Evolutionary conservation across 768 basidiomycete species (phyloP), one percentile per base, ranked within the genome.

Genomic region (Kwoniella pini): DNA sequence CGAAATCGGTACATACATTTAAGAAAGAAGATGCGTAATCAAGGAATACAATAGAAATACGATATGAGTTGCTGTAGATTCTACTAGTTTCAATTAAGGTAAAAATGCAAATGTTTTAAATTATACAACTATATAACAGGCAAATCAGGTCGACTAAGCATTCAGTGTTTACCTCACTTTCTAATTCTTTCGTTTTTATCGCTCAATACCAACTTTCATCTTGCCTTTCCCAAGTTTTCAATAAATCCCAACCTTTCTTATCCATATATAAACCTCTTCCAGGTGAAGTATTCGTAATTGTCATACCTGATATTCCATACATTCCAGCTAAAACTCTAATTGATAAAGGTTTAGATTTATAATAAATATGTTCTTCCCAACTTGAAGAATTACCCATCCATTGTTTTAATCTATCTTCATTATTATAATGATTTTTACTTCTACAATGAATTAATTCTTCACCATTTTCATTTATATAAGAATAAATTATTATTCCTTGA

Each of bases 341-440:
- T 10, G 43, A 42, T 28, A 56, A 12, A 9, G 17, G 21, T 36
- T 9, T n/a, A 2, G 28, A 40, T 15, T 56, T 46, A 39, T 44
- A 45, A 24, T 42, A 56, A 3, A 26, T 42, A 22, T 44, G 27
- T 44, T 56, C 53, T 26, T 54, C 38, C 53, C 53, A 54, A 4
- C 38, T 33, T 39, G 36, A 21, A 39, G 38, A 38, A 42, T 33
- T 30, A 3, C 31, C 33, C 30, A 38, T 31, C 33, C 50, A 31
- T 13, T 22, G n/a, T n/a, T n/a, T 38, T 9, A n/a, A n/a, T 11
- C 27, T 52, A 13, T 21, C 6, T 33, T 19, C 21, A 36, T 33
- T 17, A 12, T n/a, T 24, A 17, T 52, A 19, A 24, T 15, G 49
- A 22, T 3, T 19, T 39, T 33, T n/a, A 33, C 26, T 54, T 7